These are phyloP conservation scores for Botrytis paeoniae DNA, from an alignment of 2,329 filamentous ascomycete genomes.

Conservation along the genomic window DNA sequence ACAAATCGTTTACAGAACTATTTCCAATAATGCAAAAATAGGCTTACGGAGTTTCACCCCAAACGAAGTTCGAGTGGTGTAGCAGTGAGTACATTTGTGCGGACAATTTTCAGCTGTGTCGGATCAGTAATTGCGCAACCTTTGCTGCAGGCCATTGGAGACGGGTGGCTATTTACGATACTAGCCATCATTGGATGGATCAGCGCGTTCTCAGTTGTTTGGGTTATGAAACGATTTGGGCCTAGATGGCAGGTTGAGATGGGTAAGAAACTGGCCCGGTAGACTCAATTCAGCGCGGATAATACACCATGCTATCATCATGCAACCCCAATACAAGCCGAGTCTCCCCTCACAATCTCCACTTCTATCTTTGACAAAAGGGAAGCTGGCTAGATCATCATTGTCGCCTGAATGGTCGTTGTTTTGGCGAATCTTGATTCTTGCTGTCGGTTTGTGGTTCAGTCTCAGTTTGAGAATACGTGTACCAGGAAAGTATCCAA, in stretches of 20 bases:
- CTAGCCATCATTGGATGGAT: conserved; percentile 54
- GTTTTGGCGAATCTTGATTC: too few species aligned
- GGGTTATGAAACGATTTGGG: conserved; percentile 58
- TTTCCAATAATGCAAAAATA: conserved; percentile 27
- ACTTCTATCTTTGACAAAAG: too few species aligned
- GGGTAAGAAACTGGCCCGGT: conserved; percentile 43
- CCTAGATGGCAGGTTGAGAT: conserved; percentile 62
- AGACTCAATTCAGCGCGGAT: not conserved
- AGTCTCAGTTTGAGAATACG: too few species aligned
- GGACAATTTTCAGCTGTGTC: conserved; percentile 74
- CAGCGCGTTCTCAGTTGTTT: conserved; percentile 56
- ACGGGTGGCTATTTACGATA: conserved; percentile 73
- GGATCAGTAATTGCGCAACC: conserved; percentile 69
- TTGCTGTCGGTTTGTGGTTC: too few species aligned
- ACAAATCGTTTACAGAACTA: not conserved
- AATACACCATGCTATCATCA: too few species aligned
- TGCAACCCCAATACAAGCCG: too few species aligned
- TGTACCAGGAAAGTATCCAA: too few species aligned
- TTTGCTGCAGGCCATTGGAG: conserved; percentile 66
- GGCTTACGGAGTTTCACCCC: conserved; percentile 76
- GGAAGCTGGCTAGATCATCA: too few species aligned
- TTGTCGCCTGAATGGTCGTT: too few species aligned
- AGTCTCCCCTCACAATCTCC: too few species aligned
- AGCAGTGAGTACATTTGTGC: conserved; percentile 76
- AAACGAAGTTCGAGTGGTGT: conserved; percentile 67